Conservation (phyloP, 139 green algal genomes). For the Coelastrella sp. region DNA sequence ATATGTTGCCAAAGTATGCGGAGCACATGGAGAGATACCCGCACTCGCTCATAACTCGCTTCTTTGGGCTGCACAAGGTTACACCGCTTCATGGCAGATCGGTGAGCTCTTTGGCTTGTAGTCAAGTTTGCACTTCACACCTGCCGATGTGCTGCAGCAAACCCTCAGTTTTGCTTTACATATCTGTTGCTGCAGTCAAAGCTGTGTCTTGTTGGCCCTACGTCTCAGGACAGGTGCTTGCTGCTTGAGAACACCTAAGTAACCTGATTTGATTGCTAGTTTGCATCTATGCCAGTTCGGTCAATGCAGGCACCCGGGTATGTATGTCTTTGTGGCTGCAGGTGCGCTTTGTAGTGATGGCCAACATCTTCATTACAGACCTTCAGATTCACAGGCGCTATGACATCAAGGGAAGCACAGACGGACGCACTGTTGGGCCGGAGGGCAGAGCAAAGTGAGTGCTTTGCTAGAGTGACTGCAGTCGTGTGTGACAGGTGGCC, state of each 20-base stretch:
- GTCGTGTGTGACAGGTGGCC: background rate
- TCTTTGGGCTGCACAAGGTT: conserved; percentile 91
- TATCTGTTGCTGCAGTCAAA: too few relatives aligned
- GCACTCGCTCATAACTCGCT: conserved; percentile 89
- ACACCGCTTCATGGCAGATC: conserved; percentile 81
- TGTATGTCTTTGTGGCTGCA: conserved; percentile 33
- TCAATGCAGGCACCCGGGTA: background rate
- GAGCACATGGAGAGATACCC: conserved; percentile 75
- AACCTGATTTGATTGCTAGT: too few relatives aligned
- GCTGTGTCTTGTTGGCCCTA: too few relatives aligned
- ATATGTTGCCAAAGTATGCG: conserved; percentile 87
- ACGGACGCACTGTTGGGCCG: conserved; percentile 44
- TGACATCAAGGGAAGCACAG: conserved; percentile 91
- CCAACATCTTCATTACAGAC: conserved; percentile 94
- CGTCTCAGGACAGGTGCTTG: too few relatives aligned
- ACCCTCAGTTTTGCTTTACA: too few relatives aligned
- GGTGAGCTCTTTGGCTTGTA: conserved; percentile 48
- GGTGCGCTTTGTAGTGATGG: conserved; percentile 98
- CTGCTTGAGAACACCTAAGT: too few relatives aligned
- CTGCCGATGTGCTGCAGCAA: too few relatives aligned
- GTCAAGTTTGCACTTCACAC: too few relatives aligned
- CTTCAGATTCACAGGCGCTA: conserved; percentile 90
- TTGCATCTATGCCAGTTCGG: too few relatives aligned
- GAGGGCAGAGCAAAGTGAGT: conserved; percentile 26
- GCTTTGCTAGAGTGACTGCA: background rate